Percentiles rank a stretch among this genome's conserved stretches.
Conservation (phyloP, 495 filamentous ascomycete species). For the Penicillium fimorum region DNA sequence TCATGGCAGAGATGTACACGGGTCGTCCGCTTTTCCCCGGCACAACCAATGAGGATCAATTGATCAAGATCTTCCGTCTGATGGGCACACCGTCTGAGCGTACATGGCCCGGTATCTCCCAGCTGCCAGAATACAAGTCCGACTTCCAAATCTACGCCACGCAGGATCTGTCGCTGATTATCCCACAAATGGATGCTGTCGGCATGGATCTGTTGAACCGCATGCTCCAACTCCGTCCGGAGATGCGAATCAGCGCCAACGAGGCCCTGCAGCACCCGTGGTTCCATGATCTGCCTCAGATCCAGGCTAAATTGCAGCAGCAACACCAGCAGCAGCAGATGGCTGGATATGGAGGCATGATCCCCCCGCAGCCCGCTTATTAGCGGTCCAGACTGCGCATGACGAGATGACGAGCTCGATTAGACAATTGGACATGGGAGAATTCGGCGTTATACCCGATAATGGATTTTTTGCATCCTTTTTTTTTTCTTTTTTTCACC, state of each 20-base stretch:
- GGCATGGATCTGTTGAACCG: slow-evolving; percentile 82
- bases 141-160: slow-evolving; percentile 95
- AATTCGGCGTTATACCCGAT: slow-evolving; percentile 39
- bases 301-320: slow-evolving; percentile 52
- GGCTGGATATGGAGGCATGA: slow-evolving; percentile 45
- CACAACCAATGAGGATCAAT: slow-evolving; percentile 94
- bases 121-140: slow-evolving; percentile 91
- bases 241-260: slow-evolving; percentile 82
- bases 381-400: slow-evolving; percentile 26
- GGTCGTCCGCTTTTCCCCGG: slow-evolving; percentile 91
- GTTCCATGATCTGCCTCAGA: slow-evolving; percentile 68
- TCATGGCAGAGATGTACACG: slow-evolving; percentile 98
- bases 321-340: slow-evolving; percentile 46
- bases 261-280: slow-evolving; percentile 86
- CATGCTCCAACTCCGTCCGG: slow-evolving; percentile 91
- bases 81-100: slow-evolving; percentile 95
- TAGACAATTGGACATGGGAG: slow-evolving; percentile 36
- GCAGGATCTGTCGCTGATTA: slow-evolving; percentile 77
- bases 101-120: slow-evolving; percentile 86
- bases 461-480: slow-evolving; percentile 17
- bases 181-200: slow-evolving; percentile 83
- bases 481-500: slow-evolving; percentile 10
- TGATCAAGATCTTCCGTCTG: slow-evolving; percentile 91
- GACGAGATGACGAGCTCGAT: slow-evolving; percentile 33
- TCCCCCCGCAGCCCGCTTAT: slow-evolving; percentile 42